Conservation (phyloP, 331 rosid genomes). For the Malus hybrid region DNA sequence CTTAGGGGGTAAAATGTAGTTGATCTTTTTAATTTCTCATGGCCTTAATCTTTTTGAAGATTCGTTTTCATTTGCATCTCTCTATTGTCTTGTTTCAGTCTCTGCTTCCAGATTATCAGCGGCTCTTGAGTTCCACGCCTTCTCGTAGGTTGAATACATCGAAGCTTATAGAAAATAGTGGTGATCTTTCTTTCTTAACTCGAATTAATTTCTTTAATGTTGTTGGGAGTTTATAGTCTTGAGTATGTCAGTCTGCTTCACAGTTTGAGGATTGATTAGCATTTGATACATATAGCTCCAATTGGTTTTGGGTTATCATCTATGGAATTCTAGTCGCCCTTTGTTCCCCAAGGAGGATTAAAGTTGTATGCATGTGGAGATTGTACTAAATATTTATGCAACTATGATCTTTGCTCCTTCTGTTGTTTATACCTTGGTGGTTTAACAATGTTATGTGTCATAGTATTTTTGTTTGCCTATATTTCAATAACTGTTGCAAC, state of each 20-base stretch:
- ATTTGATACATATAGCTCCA: too few relatives aligned
- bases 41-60: slow-evolving; percentile 24
- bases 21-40: background rate
- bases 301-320: too few relatives aligned
- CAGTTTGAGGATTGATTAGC: background rate
- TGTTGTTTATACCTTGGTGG: background rate
- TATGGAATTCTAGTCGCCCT: too few relatives aligned
- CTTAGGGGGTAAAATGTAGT: background rate
- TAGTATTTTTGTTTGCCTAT: background rate
- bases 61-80: slow-evolving; percentile 28
- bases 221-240: background rate
- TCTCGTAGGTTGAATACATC: slow-evolving; percentile 96
- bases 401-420: background rate
- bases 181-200: slow-evolving; percentile 41
- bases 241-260: background rate
- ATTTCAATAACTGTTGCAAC: slow-evolving; percentile 14
- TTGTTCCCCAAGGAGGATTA: too few relatives aligned
- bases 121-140: slow-evolving; percentile 87
- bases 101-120: slow-evolving; percentile 98
- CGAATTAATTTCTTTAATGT: background rate
- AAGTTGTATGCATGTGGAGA: too few relatives aligned
- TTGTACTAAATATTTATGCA: background rate
- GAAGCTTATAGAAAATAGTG: slow-evolving; percentile 91
- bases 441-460: background rate
- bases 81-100: slow-evolving; percentile 56